Evolutionary conservation across 163 green algal genomes (phyloP).

Genomic region (Scenedesmus sp.): DNA sequence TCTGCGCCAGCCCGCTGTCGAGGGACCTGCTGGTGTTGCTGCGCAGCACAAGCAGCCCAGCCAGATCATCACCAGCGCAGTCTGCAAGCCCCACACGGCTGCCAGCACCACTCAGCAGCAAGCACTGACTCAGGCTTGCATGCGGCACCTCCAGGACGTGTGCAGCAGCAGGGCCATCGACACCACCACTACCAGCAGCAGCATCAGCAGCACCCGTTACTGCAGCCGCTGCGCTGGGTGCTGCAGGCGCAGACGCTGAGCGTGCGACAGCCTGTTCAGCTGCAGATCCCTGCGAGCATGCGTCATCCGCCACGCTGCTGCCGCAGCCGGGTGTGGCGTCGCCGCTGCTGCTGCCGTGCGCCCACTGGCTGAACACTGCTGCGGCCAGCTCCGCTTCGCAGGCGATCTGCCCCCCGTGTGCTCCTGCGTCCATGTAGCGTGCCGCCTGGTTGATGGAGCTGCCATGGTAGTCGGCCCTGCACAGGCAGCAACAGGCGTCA

Average conservation of each 20-base stretch:
- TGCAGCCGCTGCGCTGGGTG: neutral
- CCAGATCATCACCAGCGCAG: neutral
- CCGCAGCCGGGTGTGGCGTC: neutral
- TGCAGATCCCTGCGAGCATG: neutral
- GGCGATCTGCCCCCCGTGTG: slow-evolving; percentile 57
- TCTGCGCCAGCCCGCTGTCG: neutral
- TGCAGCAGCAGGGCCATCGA: too few species aligned
- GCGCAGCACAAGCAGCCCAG: neutral
- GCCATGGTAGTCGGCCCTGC: slow-evolving; percentile 51
- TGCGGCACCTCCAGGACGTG: neutral
- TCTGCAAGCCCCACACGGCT: neutral
- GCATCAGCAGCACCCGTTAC: neutral
- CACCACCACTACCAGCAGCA: neutral
- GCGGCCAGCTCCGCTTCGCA: slow-evolving; percentile 48
- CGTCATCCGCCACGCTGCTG: neutral
- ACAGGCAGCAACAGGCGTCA: too few species aligned
- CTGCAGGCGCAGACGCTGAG: neutral
- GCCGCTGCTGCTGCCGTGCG: neutral
- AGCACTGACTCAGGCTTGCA: neutral
- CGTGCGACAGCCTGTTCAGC: neutral
- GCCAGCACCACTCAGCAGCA: neutral
- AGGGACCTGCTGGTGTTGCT: slow-evolving; percentile 22
- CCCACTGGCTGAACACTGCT: slow-evolving; percentile 20
- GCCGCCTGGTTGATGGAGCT: slow-evolving; percentile 69
- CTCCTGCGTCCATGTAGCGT: slow-evolving; percentile 60